Conservation (phyloP, 192 early-diverging fungal species). For the Coemansia sp. region DNA sequence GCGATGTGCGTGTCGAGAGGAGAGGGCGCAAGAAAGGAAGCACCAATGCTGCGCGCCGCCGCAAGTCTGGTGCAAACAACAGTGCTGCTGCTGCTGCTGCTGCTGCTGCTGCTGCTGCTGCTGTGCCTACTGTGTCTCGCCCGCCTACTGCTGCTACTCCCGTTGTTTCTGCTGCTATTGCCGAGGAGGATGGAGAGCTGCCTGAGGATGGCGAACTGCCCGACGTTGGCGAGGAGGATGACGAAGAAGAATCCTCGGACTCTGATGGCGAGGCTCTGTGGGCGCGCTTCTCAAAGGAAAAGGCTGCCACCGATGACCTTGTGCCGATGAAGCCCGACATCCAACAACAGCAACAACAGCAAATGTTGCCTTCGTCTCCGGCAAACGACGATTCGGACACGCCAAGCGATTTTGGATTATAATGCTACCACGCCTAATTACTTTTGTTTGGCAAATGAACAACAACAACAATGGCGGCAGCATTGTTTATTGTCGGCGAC, state of each 20-base stretch:
- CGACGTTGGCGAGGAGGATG: background rate
- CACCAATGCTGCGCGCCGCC: constrained; percentile 27
- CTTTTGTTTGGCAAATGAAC: background rate
- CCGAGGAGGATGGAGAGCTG: constrained; percentile 15
- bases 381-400: constrained; percentile 1
- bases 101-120: background rate
- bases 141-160: background rate
- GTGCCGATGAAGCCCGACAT: constrained; percentile 20
- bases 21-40: constrained; percentile 52
- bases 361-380: background rate
- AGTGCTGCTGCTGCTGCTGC: background rate
- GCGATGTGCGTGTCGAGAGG: constrained; percentile 43
- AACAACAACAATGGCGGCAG: no score
- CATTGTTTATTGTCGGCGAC: background rate
- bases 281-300: constrained; percentile 36
- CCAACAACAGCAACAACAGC: background rate
- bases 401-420: background rate
- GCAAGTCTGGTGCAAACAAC: background rate
- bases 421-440: background rate
- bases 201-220: constrained; percentile 14
- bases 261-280: constrained; percentile 47
- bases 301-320: constrained; percentile 18
- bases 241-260: constrained; percentile 15
- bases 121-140: background rate
- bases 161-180: background rate